phyloP scores from a whole-genome alignment of 441 rosid genomes.

The Corymbia citriodora region DNA sequence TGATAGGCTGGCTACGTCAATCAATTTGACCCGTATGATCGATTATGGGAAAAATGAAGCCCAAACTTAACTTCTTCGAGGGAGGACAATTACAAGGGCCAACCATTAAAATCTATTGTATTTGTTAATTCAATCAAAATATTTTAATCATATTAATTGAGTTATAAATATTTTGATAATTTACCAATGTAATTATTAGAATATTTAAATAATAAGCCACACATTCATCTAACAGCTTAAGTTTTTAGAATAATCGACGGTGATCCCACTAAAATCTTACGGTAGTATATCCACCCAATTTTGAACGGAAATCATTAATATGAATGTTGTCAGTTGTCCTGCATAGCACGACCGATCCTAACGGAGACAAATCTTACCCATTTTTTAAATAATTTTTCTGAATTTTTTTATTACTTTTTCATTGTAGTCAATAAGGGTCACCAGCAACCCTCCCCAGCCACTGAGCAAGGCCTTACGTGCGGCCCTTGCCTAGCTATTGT shows the following conservation, averaged over 20 bases:
- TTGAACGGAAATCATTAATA: rapidly evolving
- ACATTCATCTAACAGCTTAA: no score
- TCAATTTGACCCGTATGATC: not conserved
- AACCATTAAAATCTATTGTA: rapidly evolving
- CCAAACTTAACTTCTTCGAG: not conserved
- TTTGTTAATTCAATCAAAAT: rapidly evolving
- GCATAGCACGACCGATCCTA: rapidly evolving
- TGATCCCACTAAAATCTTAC: no score
- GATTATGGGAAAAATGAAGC: not conserved
- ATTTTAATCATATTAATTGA: no score
- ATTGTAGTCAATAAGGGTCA: rapidly evolving
- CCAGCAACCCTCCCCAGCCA: not conserved
- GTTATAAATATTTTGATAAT: rapidly evolving
- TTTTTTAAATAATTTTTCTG: not conserved
- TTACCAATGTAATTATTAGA: rapidly evolving
- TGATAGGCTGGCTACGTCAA: not conserved
- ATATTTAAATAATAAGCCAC: no score
- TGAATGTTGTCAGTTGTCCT: rapidly evolving
- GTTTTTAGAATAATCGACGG: no score
- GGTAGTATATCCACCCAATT: rapidly evolving
- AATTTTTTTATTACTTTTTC: no score
- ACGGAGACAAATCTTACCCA: no score
- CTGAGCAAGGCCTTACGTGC: rapidly evolving
- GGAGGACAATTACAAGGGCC: not conserved
- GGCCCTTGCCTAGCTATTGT: not conserved